Base-by-base conservation (phyloP, 306 rosid genomes). In the Casuarina equisetifolia region DNA sequence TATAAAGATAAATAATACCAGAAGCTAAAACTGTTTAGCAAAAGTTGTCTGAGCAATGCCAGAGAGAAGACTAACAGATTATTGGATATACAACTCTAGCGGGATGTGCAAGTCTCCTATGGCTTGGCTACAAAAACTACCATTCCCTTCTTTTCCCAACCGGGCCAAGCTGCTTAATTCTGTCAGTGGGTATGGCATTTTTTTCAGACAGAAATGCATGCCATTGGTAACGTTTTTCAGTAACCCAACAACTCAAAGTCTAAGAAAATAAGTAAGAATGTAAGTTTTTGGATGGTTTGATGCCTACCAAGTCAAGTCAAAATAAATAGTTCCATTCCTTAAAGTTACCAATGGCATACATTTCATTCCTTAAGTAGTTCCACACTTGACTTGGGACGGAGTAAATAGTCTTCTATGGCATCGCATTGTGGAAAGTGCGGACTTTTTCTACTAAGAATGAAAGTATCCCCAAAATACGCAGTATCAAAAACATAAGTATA, bases 371-470 rank as follows among this genome's bases (percentile, higher is more conserved):
- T 12, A 57, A 20, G 25, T 58, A 11, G 15, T 5, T 4, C 59
- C 32, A 53, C 7, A 53, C 35, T 58, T 19, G 39, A 58, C 48
- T 40, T 32, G 44, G 64, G 50, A 54, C 17, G 12, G 4, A 54
- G 19, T 40, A 76, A 9, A 54, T 42, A 53, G 35, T 17, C 17
- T 6, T 45, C 70, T 57, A 39, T 46, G 4, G 20, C n/a, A 77
- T 43, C 69, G 74, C 74, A 54, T 55, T 42, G 17, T 6, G 46
- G n/a, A 68, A 82, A 82, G 70, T 32, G 48, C 52, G 25, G 70
- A 76, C 32, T 12, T 74, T 50, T 49, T 20, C 57, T 50, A 42
- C 25, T 74, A 70, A 58, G 52, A 59, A 52, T 42, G 10, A 3
- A 72, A 76, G 46, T 67, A 66, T 42, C 6, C 5, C 13, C 42